Evolutionary conservation across 2,329 filamentous ascomycete genomes (phyloP).

Genomic region (Phyllosticta citribraziliensis): DNA sequence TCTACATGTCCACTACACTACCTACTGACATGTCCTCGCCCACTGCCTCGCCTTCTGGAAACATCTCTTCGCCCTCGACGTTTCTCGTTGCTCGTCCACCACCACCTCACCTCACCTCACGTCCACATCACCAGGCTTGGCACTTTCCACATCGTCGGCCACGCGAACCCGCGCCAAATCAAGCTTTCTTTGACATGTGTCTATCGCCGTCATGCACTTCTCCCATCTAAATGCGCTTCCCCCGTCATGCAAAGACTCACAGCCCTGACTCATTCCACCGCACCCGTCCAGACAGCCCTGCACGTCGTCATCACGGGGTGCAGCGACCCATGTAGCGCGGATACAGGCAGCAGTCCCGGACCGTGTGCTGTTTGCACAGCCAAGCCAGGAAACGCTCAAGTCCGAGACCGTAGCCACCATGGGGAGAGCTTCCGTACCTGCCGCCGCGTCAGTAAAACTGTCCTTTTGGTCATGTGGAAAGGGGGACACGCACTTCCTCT

Average conservation of each 20-base stretch:
- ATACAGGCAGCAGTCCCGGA: slow-evolving; percentile 63
- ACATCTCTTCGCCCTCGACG: neutral
- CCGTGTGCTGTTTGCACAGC: slow-evolving; percentile 57
- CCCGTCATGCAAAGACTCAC: neutral
- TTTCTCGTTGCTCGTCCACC: neutral
- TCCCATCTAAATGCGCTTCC: neutral
- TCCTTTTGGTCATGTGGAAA: neutral
- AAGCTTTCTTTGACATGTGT: slow-evolving; percentile 9
- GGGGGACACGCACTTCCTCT: slow-evolving; percentile 64
- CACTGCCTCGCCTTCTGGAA: too few species aligned
- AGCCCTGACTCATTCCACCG: neutral
- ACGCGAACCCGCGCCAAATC: slow-evolving; percentile 1
- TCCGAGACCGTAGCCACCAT: slow-evolving; percentile 88
- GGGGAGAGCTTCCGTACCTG: slow-evolving; percentile 82
- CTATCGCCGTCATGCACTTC: neutral
- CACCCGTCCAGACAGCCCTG: neutral
- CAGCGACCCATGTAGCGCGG: slow-evolving; percentile 73
- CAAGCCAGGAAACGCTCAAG: slow-evolving; percentile 70
- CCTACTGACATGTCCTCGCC: too few species aligned
- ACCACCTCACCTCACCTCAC: neutral
- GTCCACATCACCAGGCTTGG: neutral
- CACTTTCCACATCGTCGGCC: neutral
- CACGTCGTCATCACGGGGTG: slow-evolving; percentile 47
- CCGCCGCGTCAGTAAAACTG: neutral
- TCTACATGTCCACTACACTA: too few species aligned